These are phyloP conservation scores for Bidens hawaiensis DNA, from an alignment of 140 eudicot species.

Conservation along the genomic window DNA sequence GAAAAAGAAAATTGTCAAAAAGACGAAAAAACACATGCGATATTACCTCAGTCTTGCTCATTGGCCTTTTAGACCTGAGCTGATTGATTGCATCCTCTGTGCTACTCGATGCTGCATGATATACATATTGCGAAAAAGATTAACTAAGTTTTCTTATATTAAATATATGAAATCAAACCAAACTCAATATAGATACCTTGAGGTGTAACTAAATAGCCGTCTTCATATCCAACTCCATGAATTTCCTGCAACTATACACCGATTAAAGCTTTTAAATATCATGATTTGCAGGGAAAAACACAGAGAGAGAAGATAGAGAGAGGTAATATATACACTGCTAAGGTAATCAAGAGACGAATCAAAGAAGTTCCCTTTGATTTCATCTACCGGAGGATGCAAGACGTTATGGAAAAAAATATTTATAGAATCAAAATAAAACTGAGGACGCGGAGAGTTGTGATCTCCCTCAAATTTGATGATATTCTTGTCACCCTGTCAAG, in stretches of 20 bases:
- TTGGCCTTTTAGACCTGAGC: slow-evolving; percentile 75
- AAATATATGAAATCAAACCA: neutral
- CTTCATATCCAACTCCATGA: slow-evolving; percentile 55
- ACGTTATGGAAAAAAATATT: slow-evolving; percentile 90
- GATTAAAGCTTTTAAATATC: slow-evolving; percentile 4
- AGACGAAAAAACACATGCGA: neutral
- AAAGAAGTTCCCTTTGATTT: slow-evolving; percentile 47
- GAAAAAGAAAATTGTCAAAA: neutral
- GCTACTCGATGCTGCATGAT: slow-evolving; percentile 57
- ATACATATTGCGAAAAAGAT: slow-evolving; percentile 25
- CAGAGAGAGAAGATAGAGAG: neutral
- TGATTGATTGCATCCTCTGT: slow-evolving; percentile 81
- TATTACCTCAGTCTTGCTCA: slow-evolving; percentile 76
- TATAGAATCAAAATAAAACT: slow-evolving; percentile 91
- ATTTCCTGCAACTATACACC: slow-evolving; percentile 34
- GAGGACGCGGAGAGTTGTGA: slow-evolving; percentile 97
- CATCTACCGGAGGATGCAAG: slow-evolving; percentile 85
- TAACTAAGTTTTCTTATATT: neutral
- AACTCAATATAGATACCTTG: slow-evolving; percentile 30
- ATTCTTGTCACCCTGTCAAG: slow-evolving; percentile 93
- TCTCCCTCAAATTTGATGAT: slow-evolving; percentile 96
- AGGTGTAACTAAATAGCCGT: slow-evolving; percentile 44
- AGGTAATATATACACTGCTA: slow-evolving; percentile 43
- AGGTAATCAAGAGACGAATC: slow-evolving; percentile 61
- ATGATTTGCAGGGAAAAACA: neutral